Evolutionary conservation across 192 early-diverging fungal genomes (phyloP).

Genomic region (Dimargaris xerosporica): DNA sequence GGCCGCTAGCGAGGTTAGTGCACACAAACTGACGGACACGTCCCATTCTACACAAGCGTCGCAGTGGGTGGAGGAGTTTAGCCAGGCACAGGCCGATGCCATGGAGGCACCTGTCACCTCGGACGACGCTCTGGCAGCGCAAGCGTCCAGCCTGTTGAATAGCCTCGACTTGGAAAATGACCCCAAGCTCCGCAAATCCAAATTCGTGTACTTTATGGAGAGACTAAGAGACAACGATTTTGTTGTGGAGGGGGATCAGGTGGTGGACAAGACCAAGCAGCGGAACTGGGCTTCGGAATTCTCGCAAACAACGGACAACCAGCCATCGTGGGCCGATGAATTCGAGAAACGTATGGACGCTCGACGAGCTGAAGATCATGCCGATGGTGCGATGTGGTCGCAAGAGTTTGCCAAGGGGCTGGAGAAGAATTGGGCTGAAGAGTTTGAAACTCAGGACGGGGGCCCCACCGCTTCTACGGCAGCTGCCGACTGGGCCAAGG

Average conservation of each 20-base stretch:
- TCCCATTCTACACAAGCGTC: conserved; percentile 21
- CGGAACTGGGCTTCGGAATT: conserved; percentile 24
- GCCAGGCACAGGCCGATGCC: conserved; percentile 26
- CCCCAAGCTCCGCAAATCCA: conserved; percentile 85
- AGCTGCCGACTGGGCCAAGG: conserved; percentile 31
- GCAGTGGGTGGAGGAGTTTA: conserved; percentile 19
- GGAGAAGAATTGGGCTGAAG: conserved; percentile 41
- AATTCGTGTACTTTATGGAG: conserved; percentile 88
- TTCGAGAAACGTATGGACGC: conserved; percentile 43
- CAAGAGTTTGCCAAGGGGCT: conserved; percentile 37
- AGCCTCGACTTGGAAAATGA: conserved; percentile 59
- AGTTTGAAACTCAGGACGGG: conserved; percentile 30
- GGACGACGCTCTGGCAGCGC: conserved; percentile 51
- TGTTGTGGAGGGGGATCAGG: conserved; percentile 73
- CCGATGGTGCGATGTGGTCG: conserved; percentile 30
- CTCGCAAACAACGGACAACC: conserved; percentile 21
- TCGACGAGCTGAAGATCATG: conserved; percentile 25
- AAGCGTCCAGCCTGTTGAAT: conserved; percentile 67
- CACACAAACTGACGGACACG: conserved; percentile 13
- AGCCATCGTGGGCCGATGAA: conserved; percentile 42
- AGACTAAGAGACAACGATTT: conserved; percentile 79
- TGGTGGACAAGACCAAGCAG: conserved; percentile 41
- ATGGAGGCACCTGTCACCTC: conserved; percentile 18
- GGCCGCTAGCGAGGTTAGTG: conserved; percentile 18
- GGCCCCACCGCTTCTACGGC: conserved; percentile 12